Evolutionary conservation across 1,284 basidiomycete species (phyloP), one percentile per base, ranked within the genome.

Genomic region (Golubevia pallescens): DNA sequence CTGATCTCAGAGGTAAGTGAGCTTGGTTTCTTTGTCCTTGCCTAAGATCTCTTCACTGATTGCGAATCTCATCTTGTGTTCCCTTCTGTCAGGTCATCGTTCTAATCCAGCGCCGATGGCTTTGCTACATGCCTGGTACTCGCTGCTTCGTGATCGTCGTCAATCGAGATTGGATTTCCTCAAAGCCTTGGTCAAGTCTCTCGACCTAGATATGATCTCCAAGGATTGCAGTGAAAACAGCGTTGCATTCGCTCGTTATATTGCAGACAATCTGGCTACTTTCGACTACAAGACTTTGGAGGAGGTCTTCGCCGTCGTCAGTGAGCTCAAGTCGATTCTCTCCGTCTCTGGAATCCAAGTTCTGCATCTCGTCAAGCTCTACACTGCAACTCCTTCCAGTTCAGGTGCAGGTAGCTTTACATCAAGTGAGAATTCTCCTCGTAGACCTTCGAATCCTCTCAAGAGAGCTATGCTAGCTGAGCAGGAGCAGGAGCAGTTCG

Each of bases 201-300:
- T 96, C 77, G 92, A 94, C 64, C 89, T 90, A 38, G 6, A 32
- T 7, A 51, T 57, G 52, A 62, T 8, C 20, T 23, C 24, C 1
- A 14, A 48, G 48, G 32, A 58, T 58, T 32, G 57, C 63, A 58
- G 63, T n/a, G 63, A 68, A 60, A 60, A 69, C 20, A 69, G 74
- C 38, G 72, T 83, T 3, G 90, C 91, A 32, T 93, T 98, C 75
- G 89, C 89, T 0, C 91, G 94, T 57, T 99, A 93, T 86, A 92
- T 98, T 88, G 92, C 93, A 0, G 97, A 99, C 85, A 97, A 97
- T 80, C 91, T 99, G 66, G 90, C 94, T 0, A 88, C 91, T 1
- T 90, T 99, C 66, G 94, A 97, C 58, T 98, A 95, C 88, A 97
- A 95, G 87, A 92, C 93, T 0, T 91, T 92, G 78, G 97, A 99